Base-by-base conservation (phyloP, 164 flowering plant genomes). In the Berberis thunbergii region DNA sequence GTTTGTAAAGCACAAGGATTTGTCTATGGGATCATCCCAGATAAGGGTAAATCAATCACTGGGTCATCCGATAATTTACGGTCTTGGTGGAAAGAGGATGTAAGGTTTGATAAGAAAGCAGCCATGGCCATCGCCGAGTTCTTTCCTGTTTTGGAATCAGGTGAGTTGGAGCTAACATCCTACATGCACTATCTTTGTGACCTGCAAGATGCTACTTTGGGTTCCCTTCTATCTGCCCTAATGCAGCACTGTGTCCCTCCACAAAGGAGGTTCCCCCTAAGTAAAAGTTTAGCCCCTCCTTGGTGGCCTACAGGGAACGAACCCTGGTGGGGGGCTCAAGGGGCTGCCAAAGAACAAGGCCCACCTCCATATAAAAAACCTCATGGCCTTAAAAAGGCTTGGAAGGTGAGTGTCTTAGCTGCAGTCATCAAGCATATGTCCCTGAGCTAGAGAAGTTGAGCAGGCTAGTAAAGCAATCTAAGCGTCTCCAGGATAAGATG, bases 81-180 rank as follows among this genome's bases (percentile, higher is more conserved):
- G 3, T 94, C 80, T 3, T 89, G 97, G 97, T 89, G 97, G 97
- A 89, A 89, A 71, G 97, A 89, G 62, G 84, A 81, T 56, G 97
- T 89, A 45, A 66, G 86, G 64, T 89, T 89, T 69, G 97, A 89
- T 71, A 79, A 89, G 0, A 89, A 89, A 62, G 97, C 88, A 13
- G 91, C 96, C 2, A 88, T 92, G 41, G 91, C 96, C 2, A 84
- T 88, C 7, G 74, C 87, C 38, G 83, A 84, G 70, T 86, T 54
- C 65, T 80, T 59, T 69, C 82, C 1, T 72, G 75, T 41, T 78
- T 78, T 5, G 86, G 82, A 2, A 69, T 62, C 12, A 69, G 45
- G 42, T 83, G 80, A 38, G 82, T 70, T 10, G 54, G 66, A 45
- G 0, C 42, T 42, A 38, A 76, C 56, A 1, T 64, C 81, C 1